phyloP scores from a whole-genome alignment of 148 eudicot species.

The Rhododendron molle region DNA sequence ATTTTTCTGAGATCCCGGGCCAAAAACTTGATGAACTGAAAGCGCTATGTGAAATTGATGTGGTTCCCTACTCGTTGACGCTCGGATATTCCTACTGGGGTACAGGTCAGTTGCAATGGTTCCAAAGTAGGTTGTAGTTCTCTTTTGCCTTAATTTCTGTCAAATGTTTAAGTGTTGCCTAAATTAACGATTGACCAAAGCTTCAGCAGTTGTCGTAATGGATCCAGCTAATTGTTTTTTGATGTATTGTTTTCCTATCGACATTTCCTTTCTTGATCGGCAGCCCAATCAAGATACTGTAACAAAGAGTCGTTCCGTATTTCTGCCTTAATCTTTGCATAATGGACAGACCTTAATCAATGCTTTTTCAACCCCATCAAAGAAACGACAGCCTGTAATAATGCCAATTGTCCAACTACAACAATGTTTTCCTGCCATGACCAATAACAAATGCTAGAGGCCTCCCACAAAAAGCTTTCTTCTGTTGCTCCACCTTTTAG shows the following conservation, averaged over 20 bases:
- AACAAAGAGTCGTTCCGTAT: neutral
- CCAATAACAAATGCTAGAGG: neutral
- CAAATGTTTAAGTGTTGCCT: neutral
- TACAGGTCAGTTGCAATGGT: constrained; percentile 57
- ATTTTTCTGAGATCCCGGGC: constrained; percentile 71
- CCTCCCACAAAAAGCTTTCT: neutral
- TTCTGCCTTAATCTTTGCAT: neutral
- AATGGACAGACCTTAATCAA: neutral
- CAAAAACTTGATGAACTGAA: constrained; percentile 70
- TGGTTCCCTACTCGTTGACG: constrained; percentile 73
- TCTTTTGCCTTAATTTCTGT: neutral
- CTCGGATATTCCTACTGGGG: constrained; percentile 97
- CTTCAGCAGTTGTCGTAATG: neutral
- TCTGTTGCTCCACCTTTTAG: neutral
- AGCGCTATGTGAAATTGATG: constrained; percentile 62
- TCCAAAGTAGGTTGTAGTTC: neutral
- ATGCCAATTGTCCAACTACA: neutral
- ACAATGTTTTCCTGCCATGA: neutral
- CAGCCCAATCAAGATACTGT: neutral
- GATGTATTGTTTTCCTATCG: neutral
- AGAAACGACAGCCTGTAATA: neutral
- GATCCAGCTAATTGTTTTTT: neutral
- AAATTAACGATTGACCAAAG: neutral
- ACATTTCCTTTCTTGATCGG: neutral
- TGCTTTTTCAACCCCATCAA: neutral